These are phyloP conservation scores for Colletotrichum magnum DNA, from an alignment of 2,329 filamentous ascomycete genomes.

Conservation along the genomic window DNA sequence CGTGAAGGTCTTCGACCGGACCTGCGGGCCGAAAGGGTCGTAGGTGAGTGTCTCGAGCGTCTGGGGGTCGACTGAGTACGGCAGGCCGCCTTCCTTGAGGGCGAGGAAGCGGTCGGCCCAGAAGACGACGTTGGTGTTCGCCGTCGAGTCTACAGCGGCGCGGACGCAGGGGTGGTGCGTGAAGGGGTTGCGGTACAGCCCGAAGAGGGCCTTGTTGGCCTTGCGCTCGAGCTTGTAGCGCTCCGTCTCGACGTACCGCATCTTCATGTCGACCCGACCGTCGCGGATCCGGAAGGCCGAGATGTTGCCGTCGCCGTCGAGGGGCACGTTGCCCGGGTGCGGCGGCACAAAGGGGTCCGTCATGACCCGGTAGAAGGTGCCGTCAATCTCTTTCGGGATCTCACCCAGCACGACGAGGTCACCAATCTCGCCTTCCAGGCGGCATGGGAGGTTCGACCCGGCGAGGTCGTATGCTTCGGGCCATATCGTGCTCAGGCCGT, in stretches of 20 bases:
- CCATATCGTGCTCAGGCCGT: constrained; percentile 14
- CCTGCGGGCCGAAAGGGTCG: constrained; percentile 54
- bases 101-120: constrained; percentile 63
- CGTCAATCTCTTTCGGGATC: constrained; percentile 44
- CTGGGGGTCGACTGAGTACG: constrained; percentile 56
- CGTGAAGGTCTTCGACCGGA: constrained; percentile 54
- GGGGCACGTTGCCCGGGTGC: constrained; percentile 49
- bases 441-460: constrained; percentile 22
- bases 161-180: constrained; percentile 52
- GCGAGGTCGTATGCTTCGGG: constrained; percentile 13
- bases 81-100: constrained; percentile 62
- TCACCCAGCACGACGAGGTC: constrained; percentile 42
- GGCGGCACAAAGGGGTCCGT: constrained; percentile 56
- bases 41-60: constrained; percentile 56
- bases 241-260: constrained; percentile 57
- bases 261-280: constrained; percentile 51
- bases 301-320: constrained; percentile 58
- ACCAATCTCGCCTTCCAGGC: constrained; percentile 32
- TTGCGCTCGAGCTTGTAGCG: constrained; percentile 54
- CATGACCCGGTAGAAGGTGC: constrained; percentile 53
- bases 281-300: constrained; percentile 53
- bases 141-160: constrained; percentile 53
- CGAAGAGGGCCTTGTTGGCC: constrained; percentile 51
- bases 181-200: constrained; percentile 57
- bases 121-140: constrained; percentile 67